Evolutionary conservation across 2,329 filamentous ascomycete genomes (phyloP).

Genomic region (Tolypocladium amazonense): DNA sequence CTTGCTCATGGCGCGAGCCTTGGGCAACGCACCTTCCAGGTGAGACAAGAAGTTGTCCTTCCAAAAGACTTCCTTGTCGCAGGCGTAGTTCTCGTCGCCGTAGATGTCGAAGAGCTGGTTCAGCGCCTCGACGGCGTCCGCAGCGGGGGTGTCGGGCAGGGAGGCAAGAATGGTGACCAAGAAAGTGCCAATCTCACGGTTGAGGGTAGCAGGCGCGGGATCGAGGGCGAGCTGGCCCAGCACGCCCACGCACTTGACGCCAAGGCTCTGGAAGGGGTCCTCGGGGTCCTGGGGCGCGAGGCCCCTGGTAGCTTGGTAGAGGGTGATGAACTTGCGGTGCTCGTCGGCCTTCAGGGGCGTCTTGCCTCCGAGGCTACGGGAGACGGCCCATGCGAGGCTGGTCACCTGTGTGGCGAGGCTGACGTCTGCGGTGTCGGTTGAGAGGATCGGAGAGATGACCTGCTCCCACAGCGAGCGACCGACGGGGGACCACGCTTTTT

Average conservation of each 20-base stretch:
- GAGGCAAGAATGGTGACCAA: constrained; percentile 43
- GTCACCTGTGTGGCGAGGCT: constrained; percentile 52
- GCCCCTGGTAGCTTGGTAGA: constrained; percentile 48
- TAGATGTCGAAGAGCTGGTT: constrained; percentile 61
- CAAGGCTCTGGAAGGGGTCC: constrained; percentile 51
- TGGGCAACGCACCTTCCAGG: constrained; percentile 42
- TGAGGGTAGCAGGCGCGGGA: constrained; percentile 40
- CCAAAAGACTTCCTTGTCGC: constrained; percentile 56
- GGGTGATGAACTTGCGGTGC: constrained; percentile 52
- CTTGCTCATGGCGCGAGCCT: constrained; percentile 46
- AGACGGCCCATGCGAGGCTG: constrained; percentile 54
- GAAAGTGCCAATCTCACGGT: constrained; percentile 54
- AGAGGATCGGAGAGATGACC: constrained; percentile 45
- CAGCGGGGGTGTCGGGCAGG: constrained; percentile 41
- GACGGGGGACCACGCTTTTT: constrained; percentile 41
- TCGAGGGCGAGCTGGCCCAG: constrained; percentile 51
- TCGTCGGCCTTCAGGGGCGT: constrained; percentile 40
- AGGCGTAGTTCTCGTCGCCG: constrained; percentile 46
- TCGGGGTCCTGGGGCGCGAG: constrained; percentile 16
- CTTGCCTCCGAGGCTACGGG: constrained; percentile 40
- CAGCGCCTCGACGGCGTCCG: constrained; percentile 52
- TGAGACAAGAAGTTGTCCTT: constrained; percentile 47
- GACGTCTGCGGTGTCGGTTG: constrained; percentile 51
- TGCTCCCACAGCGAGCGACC: constrained; percentile 47
- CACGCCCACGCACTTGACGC: constrained; percentile 57